Evolutionary conservation across 371 early-diverging fungal species (phyloP).

Genomic region (Haplosporangium sp.): DNA sequence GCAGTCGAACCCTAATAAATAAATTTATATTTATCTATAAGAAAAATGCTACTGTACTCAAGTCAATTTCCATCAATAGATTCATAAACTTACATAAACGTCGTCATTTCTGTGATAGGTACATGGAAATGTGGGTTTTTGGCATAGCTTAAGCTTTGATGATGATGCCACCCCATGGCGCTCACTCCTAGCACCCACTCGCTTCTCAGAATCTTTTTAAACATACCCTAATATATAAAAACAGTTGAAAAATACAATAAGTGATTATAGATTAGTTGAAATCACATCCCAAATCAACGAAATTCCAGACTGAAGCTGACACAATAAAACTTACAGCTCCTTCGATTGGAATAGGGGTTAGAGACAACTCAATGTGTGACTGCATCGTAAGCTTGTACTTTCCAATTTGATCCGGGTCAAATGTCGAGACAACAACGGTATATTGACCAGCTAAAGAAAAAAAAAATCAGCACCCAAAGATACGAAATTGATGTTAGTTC

Average conservation of each 20-base stretch:
- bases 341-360: constrained; percentile 77
- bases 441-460: constrained; percentile 71
- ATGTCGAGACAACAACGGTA: constrained; percentile 83
- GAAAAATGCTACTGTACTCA: too few species aligned
- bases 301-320: too few species aligned
- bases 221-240: constrained; percentile 68
- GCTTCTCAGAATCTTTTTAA: constrained; percentile 72
- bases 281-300: too few species aligned
- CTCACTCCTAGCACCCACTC: constrained; percentile 74
- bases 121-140: constrained; percentile 78
- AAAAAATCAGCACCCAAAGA: background rate
- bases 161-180: constrained; percentile 76
- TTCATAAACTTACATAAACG: constrained; percentile 63
- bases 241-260: background rate
- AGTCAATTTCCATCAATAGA: background rate
- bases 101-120: constrained; percentile 69
- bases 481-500: background rate
- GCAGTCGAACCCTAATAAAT: constrained; percentile 72
- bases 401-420: constrained; percentile 78
- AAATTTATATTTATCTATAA: too few species aligned
- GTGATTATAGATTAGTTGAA: too few species aligned
- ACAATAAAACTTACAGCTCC: constrained; percentile 73
- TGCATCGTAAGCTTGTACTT: constrained; percentile 75
- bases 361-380: constrained; percentile 59
- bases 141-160: constrained; percentile 64